Base-by-base conservation (phyloP, 768 basidiomycete genomes). In the Flagelloscypha sp. region DNA sequence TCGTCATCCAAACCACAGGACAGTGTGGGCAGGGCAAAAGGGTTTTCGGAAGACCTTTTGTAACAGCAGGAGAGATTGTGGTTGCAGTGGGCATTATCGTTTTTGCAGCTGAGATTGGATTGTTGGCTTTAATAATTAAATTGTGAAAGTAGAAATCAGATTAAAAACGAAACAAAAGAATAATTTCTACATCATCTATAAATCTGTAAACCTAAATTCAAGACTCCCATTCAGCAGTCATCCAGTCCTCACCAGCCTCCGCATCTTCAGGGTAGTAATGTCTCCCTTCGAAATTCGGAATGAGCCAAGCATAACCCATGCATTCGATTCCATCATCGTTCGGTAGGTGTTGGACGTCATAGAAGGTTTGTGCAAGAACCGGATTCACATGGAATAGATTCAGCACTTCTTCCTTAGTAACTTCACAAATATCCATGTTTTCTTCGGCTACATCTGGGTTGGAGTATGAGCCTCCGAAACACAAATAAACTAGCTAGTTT, bases 51-150 rank as follows among this genome's bases (percentile, higher is more conserved):
- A 65, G 82, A 9, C 83, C 84, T 1, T 89, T 89, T 50, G 53
- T 79, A 12, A 86, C 86, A 1, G 81, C 85, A 5, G 88, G 88
- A n/a, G 72, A 79, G 68, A 73, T 79, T 36, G 72, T 85, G 4
- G 38, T 83, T 3, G 59, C 67, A 9, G 72, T 88, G 6, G 65
- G 77, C 0, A 47, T 61, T 10, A 59, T 84, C 2, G 83, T 87
- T 0, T 68, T 72, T 1, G 59, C 60, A 0, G 70, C 83, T 12
- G 84, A 88, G 48, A 55, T 87, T 27, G 73, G 64, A 0, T 58
- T 89, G 27, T 58, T 89, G 6, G 69, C 72, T 1, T 62, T 89
- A 29, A 63, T 89, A 22, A 44, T 84, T 35, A 54, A 56, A 33
- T 40, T 73, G 3, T 64, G 47, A 54, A n/a, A n/a, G n/a, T n/a